Evolutionary conservation across 1,284 basidiomycete species (phyloP), one percentile per base, ranked within the genome.

Genomic region (Fistulinella cinereoalba): DNA sequence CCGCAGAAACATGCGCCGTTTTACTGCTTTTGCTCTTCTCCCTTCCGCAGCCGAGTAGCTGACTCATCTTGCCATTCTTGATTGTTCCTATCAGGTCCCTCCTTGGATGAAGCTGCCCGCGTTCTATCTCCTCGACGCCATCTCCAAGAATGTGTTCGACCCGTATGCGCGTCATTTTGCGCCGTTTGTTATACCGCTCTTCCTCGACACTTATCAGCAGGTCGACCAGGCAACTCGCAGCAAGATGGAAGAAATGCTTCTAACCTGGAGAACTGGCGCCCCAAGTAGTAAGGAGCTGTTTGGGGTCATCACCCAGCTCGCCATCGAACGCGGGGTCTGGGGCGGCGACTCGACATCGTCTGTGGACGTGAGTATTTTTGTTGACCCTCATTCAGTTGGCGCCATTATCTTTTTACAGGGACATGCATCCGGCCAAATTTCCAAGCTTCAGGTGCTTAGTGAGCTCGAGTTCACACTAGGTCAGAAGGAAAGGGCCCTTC

Each of bases 241-340:
- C 65, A 97, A 96, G 69, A 93, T 97, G 88, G 92, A 95, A 62
- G 94, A 97, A 67, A 92, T 97, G 83, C 79, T 97, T 16, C 71
- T 90, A 31, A 93, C 94, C 9, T 97, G 94, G 94, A 79, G 92
- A 25, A 88, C 83, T 27, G 90, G 90, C 28, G 84, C 86, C 10
- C 85, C 87, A 2, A 76, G 76, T 39, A 81, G 87, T n/a, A 79
- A 80, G 48, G 88, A 93, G 61, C 73, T 97, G 3, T 97, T 95
- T 61, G 88, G 90, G 31, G 71, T 80, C 23, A 77, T 79, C 4
- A 74, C 83, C 31, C 90, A 92, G 58, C 68, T 80, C 24, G 77
- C 81, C 9, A 86, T 92, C 50, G 90, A 92, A 64, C 78, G 83
- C 15, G 81, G 83, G 28, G 79, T 90, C 23, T 90, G 87, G 88